Evolutionary conservation across 768 basidiomycete genomes (phyloP).

Genomic region (Flagelloscypha sp.): DNA sequence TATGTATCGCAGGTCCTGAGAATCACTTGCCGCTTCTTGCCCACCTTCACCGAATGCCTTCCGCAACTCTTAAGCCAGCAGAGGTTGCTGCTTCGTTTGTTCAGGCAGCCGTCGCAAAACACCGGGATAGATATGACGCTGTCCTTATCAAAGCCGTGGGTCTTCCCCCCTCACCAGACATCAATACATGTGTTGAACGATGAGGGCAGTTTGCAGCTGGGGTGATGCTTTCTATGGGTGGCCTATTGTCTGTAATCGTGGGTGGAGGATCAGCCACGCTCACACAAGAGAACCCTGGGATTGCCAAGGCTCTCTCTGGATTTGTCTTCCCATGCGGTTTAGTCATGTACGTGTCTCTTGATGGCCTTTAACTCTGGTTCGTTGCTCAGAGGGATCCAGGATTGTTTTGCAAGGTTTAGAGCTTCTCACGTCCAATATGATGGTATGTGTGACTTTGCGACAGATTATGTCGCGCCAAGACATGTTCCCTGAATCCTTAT

Average conservation of each 20-base stretch:
- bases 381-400: constrained; percentile 28
- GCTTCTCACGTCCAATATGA: constrained; percentile 68
- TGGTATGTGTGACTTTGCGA: constrained; percentile 34
- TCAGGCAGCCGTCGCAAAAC: constrained; percentile 51
- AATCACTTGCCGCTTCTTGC: no score
- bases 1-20: no score
- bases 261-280: constrained; percentile 50
- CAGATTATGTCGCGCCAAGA: neutral
- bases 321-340: constrained; percentile 72
- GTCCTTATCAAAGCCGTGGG: constrained; percentile 65
- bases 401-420: constrained; percentile 66
- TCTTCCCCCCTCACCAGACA: constrained; percentile 3
- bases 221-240: constrained; percentile 69
- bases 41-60: no score
- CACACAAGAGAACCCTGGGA: constrained; percentile 48
- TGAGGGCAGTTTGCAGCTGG: constrained; percentile 52
- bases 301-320: constrained; percentile 57
- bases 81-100: constrained; percentile 53
- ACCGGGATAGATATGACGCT: constrained; percentile 50
- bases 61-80: constrained; percentile 45
- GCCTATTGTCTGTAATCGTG: constrained; percentile 51
- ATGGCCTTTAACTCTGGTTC: neutral
- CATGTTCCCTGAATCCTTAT: neutral
- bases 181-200: neutral
- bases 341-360: constrained; percentile 46